These are phyloP conservation scores for Lantana camara DNA, from an alignment of 257 asterid species.

Conservation along the genomic window DNA sequence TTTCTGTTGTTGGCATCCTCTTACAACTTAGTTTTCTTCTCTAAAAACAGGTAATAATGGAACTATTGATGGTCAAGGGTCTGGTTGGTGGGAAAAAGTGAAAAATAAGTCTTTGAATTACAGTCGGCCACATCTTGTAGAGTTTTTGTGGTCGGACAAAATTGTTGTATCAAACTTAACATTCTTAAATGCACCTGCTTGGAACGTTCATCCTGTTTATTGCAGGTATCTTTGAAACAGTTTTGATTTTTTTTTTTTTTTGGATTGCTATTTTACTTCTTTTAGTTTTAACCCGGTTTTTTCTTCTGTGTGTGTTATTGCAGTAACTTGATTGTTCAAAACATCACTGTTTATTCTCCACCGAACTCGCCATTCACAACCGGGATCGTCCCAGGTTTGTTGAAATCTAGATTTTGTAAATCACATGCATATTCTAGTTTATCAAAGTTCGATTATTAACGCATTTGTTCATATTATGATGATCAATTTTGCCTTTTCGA, in stretches of 20 bases:
- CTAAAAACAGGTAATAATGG: slow-evolving; percentile 62
- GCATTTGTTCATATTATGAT: not conserved
- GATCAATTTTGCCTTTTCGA: not conserved
- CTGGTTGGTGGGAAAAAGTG: slow-evolving; percentile 66
- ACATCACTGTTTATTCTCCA: slow-evolving; percentile 58
- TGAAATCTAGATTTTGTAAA: slow-evolving; percentile 6
- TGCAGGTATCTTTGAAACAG: slow-evolving; percentile 52
- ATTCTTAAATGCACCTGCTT: slow-evolving; percentile 70
- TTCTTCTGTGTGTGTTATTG: slow-evolving; percentile 24
- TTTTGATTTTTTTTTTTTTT: not conserved
- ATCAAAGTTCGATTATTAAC: not conserved
- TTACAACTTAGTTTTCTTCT: not conserved
- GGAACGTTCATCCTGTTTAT: slow-evolving; percentile 65
- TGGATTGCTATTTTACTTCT: not conserved
- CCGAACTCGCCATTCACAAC: slow-evolving; percentile 63
- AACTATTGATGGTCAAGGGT: slow-evolving; percentile 77
- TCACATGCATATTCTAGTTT: not conserved
- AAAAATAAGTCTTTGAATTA: slow-evolving; percentile 51
- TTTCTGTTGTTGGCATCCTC: not conserved
- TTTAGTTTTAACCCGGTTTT: slow-evolving; percentile 1
- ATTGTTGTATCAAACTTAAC: slow-evolving; percentile 74
- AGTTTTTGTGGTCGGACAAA: slow-evolving; percentile 49
- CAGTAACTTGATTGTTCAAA: slow-evolving; percentile 71
- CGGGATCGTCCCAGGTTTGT: slow-evolving; percentile 75
- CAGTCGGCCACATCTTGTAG: slow-evolving; percentile 73